These are phyloP conservation scores for Rhizoclosmatium globosum DNA, from an alignment of 192 early-diverging fungal species.

Conservation along the genomic window DNA sequence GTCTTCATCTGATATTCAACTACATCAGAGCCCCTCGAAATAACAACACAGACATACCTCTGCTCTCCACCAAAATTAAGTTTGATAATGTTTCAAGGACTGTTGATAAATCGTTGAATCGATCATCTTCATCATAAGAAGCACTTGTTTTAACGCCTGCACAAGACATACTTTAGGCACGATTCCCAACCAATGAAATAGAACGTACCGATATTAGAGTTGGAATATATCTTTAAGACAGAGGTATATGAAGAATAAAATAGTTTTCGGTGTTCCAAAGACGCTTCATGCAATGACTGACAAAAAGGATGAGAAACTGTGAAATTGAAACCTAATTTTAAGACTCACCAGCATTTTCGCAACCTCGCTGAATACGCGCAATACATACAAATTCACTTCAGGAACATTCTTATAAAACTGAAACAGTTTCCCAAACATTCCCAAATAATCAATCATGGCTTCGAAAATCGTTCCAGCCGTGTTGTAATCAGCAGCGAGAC, in stretches of 20 bases:
- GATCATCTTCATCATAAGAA: constrained; percentile 67
- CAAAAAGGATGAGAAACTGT: constrained; percentile 25
- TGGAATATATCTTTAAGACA: constrained; percentile 65
- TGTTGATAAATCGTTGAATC: constrained; percentile 68
- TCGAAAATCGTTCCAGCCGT: constrained; percentile 71
- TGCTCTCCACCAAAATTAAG: constrained; percentile 66
- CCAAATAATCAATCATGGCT: constrained; percentile 61
- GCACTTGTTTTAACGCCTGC: constrained; percentile 9
- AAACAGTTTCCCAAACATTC: constrained; percentile 70
- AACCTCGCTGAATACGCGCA: constrained; percentile 56
- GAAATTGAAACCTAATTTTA: constrained; percentile 26
- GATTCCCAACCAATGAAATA: not conserved
- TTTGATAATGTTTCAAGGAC: constrained; percentile 67
- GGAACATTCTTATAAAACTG: constrained; percentile 68
- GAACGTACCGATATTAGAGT: constrained; percentile 58
- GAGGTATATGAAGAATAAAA: constrained; percentile 50
- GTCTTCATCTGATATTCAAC: constrained; percentile 16
- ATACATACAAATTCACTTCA: constrained; percentile 71
- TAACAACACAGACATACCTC: constrained; percentile 44
- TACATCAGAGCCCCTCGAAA: not conserved
- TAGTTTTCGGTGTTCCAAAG: constrained; percentile 30
- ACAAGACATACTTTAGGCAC: not conserved
- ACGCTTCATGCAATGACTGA: constrained; percentile 45
- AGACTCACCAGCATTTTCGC: constrained; percentile 33
- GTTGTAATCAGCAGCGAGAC: constrained; percentile 67